Evolutionary conservation across 495 filamentous ascomycete species (phyloP), one percentile per base, ranked within the genome.

Genomic region (Xylaria telfairii): DNA sequence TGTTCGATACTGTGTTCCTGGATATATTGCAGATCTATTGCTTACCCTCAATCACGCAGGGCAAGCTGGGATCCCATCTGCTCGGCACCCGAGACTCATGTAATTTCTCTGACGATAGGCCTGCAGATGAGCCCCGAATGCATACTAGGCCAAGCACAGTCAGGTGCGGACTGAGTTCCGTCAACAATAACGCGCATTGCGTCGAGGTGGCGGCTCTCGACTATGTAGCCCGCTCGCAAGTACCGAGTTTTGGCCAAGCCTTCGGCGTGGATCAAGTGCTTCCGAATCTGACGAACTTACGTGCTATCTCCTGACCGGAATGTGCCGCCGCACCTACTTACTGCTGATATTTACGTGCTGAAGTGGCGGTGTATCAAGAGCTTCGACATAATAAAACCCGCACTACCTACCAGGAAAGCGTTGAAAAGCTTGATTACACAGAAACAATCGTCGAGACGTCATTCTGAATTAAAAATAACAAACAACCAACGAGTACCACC

Each of bases 181-280:
- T 66, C 39, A 62, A 41, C 26, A 61, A 32, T 59, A 44, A 30
- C 26, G 66, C 54, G 32, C 41, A 21, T 26, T n/a, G 21, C 24
- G 42, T 46, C 8, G 17, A 39, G 54, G 41, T 21, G 24, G 54
- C 56, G 28, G 53, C 66, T 47, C 54, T 37, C 13, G 41, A 47
- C 66, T 32, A 68, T 54, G 49, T 17, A 51, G 42, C 67, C 10
- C 66, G 28, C 37, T 51, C 67, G 26, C 54, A 68, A 59, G 66
- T 68, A 57, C 66, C 66, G 66, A 46, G 51, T n/a, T 9, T 44
- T 53, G 64, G 64, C 46, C 47, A 57, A 60, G 54, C 42, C 44
- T 32, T 28, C 67, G 56, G 57, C 51, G 10, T 62, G 54, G 65
- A 67, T 67, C 65, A 67, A 67, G 37, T 44, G 49, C 56, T 49